phyloP scores from a whole-genome alignment of 73 alveolate genomes.

The Stentor roeselii region DNA sequence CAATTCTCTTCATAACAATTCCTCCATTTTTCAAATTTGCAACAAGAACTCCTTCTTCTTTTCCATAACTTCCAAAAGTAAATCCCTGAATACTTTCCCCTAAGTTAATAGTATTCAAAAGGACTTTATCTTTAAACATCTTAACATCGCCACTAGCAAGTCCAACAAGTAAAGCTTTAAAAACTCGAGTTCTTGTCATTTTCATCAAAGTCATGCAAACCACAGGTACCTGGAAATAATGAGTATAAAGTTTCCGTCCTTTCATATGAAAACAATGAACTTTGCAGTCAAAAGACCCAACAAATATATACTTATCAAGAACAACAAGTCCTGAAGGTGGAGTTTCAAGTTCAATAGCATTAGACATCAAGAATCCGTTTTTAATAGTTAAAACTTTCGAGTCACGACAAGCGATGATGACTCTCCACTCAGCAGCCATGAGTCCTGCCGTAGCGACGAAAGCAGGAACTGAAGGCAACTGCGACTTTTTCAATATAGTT shows the following conservation, averaged over 20 bases:
- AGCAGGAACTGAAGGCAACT: slow-evolving; percentile 76
- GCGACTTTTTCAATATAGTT: slow-evolving; percentile 48
- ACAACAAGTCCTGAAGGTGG: slow-evolving; percentile 61
- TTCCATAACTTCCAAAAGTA: slow-evolving; percentile 80
- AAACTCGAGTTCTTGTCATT: slow-evolving; percentile 46
- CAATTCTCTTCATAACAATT: slow-evolving; percentile 58
- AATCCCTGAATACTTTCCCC: slow-evolving; percentile 74
- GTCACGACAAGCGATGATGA: slow-evolving; percentile 79
- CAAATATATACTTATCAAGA: slow-evolving; percentile 59
- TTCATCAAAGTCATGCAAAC: slow-evolving; percentile 69
- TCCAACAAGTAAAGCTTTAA: slow-evolving; percentile 65
- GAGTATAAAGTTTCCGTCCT: slow-evolving; percentile 63
- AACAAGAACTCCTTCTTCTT: slow-evolving; percentile 81
- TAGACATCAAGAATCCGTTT: slow-evolving; percentile 54
- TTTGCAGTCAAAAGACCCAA: slow-evolving; percentile 72
- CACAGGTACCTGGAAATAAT: slow-evolving; percentile 63
- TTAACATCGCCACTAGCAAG: slow-evolving; percentile 77
- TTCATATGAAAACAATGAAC: slow-evolving; percentile 54
- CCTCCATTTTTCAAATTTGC: slow-evolving; percentile 80
- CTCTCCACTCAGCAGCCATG: slow-evolving; percentile 66
- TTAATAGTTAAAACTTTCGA: slow-evolving; percentile 63
- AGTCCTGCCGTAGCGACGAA: slow-evolving; percentile 68
- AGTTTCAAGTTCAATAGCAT: slow-evolving; percentile 61
- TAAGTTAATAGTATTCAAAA: slow-evolving; percentile 55
- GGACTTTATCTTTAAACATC: slow-evolving; percentile 68